phyloP scores from a whole-genome alignment of 2,329 filamentous ascomycete species.

The Aureobasidium sp. region DNA sequence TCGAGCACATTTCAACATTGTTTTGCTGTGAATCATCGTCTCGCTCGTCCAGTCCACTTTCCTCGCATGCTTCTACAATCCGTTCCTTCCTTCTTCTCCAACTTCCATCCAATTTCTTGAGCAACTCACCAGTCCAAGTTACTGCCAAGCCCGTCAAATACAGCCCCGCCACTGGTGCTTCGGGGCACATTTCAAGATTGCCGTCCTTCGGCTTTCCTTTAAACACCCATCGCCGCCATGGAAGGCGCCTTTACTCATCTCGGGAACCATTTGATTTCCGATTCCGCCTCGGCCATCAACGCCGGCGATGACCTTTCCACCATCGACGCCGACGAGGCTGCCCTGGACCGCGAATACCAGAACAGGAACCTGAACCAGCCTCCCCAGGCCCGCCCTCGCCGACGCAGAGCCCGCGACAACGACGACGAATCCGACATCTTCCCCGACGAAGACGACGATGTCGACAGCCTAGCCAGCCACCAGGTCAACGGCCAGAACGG shows the following conservation, averaged over 20 bases:
- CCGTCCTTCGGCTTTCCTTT: not conserved
- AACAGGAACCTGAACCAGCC: slow-evolving; percentile 46
- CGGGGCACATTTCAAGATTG: slow-evolving; percentile 4
- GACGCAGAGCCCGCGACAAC: slow-evolving; percentile 66
- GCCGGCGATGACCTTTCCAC: slow-evolving; percentile 59
- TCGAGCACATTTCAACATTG: not conserved
- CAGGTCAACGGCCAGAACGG: slow-evolving; percentile 67
- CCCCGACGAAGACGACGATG: slow-evolving; percentile 52
- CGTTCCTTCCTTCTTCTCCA: not conserved
- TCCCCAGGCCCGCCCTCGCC: slow-evolving; percentile 40
- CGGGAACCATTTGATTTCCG: slow-evolving; percentile 76
- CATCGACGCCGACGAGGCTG: slow-evolving; percentile 57
- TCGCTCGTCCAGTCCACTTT: not conserved
- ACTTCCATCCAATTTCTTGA: not conserved
- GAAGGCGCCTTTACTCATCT: slow-evolving; percentile 83
- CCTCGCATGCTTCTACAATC: not conserved
- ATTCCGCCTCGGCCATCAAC: slow-evolving; percentile 79
- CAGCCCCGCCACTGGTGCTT: slow-evolving; percentile 11
- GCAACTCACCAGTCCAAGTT: not conserved
- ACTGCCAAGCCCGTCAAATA: not conserved
- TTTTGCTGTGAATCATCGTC: not conserved
- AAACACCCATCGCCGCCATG: slow-evolving; percentile 41
- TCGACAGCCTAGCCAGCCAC: slow-evolving; percentile 68
- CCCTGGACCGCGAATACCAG: slow-evolving; percentile 57
- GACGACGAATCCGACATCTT: slow-evolving; percentile 79